Conservation (phyloP, 805 yeast genomes). For the Spathaspora boniae region DNA sequence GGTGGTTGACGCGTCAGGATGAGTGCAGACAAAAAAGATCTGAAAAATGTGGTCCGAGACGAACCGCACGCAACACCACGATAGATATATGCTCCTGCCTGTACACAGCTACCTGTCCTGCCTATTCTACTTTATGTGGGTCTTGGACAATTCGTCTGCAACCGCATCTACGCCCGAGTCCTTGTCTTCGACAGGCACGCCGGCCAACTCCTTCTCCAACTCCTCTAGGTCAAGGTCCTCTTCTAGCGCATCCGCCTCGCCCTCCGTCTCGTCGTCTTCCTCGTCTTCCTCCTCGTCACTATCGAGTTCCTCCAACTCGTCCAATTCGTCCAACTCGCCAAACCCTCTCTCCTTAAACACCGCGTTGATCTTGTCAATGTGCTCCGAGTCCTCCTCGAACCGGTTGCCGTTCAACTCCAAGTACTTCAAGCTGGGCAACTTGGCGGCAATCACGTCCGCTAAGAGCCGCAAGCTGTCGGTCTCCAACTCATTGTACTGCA, state of each 20-base stretch:
- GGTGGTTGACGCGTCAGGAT: neutral
- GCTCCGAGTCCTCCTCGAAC: conserved; percentile 82
- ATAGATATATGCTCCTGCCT: neutral
- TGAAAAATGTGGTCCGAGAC: neutral
- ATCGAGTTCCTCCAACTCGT: conserved; percentile 85
- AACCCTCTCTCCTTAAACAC: conserved; percentile 68
- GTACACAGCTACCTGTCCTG: neutral
- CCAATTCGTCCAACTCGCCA: conserved; percentile 89
- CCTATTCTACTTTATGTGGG: conserved; percentile 35
- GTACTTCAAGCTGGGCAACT: conserved; percentile 55
- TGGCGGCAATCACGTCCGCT: conserved; percentile 47
- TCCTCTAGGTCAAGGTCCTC: conserved; percentile 50
- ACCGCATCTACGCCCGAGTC: conserved; percentile 53
- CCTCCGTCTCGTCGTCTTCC: conserved; percentile 51
- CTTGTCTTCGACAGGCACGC: conserved; percentile 38
- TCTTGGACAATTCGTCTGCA: conserved; percentile 55
- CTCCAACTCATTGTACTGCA: conserved; percentile 88
- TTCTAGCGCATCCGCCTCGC: conserved; percentile 44
- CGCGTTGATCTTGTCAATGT: conserved; percentile 55
- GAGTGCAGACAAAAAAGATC: neutral
- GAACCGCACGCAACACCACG: neutral
- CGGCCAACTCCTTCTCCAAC: conserved; percentile 53
- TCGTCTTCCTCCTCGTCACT: conserved; percentile 68
- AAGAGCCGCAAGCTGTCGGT: conserved; percentile 59
- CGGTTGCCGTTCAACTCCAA: conserved; percentile 93